Base-by-base conservation (phyloP, 2,329 filamentous ascomycete species). In the Ophiostoma fasciatum region DNA sequence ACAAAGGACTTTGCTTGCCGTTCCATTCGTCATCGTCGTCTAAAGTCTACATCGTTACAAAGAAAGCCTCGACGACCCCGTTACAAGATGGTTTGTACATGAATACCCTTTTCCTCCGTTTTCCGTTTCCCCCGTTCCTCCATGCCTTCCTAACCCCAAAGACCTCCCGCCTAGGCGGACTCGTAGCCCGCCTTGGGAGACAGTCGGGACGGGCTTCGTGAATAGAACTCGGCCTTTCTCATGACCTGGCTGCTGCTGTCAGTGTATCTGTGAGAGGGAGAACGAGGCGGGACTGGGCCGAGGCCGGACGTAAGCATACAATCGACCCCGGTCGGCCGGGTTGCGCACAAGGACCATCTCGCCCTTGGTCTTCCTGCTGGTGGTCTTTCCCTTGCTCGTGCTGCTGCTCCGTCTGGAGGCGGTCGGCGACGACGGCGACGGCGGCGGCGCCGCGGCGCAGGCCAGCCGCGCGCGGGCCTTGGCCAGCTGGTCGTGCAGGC, bases 291-390 rank as follows among this genome's bases (percentile, higher is more conserved):
- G n/a, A n/a, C n/a, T n/a, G n/a, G n/a, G n/a, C n/a, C n/a, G n/a
- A n/a, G n/a, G n/a, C n/a, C n/a, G n/a, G n/a, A n/a, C n/a, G n/a
- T n/a, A n/a, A n/a, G n/a, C n/a, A n/a, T 14, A 44, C 43, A 47
- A 41, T 18, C 41, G 30, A 1, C 44, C 41, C 1, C 45, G 38
- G 31, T 47, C 44, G 8, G 40, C 26, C 3, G 40, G 31, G 15
- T 21, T 42, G 26, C 45, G 37, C 8, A 47, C 45, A 31, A 47
- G 36, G 5, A 47, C 38, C 10, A 46, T 23, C 9, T 41, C 39
- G 10, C 43, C 41, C 26, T 45, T 44, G 17, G 31, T 10, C 28
- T 21, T 35, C 26, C 35, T 35, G 11, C 12, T 23, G n/a, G 32
- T 28, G 15, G 42, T 42, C 9, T 27, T 41, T 29, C 31, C 20